A percentile compares a stretch with the other conserved stretches of the same genome.
These are phyloP conservation scores for Candida parachauliodes DNA, from an alignment of 805 yeast genomes.

Conservation along the genomic window DNA sequence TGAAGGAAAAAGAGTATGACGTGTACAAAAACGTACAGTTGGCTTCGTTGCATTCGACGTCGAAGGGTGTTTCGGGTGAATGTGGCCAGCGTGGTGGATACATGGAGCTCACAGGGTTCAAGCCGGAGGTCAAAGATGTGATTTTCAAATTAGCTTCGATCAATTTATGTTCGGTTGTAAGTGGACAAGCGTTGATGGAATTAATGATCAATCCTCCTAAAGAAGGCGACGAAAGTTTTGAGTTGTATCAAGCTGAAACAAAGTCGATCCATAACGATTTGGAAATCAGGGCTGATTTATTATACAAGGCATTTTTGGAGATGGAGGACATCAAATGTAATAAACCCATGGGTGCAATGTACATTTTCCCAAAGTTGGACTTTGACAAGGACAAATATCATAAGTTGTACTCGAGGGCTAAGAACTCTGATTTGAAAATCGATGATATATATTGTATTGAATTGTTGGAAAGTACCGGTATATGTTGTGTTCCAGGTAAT, in stretches of 20 bases:
- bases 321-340: constrained; percentile 86
- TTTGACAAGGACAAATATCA: constrained; percentile 47
- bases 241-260: constrained; percentile 61
- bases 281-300: constrained; percentile 54
- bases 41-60: constrained; percentile 94
- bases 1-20: constrained; percentile 53
- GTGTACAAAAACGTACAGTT: constrained; percentile 71
- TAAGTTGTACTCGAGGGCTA: constrained; percentile 61
- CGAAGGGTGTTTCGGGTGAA: constrained; percentile 96
- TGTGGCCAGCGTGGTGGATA: constrained; percentile 99
- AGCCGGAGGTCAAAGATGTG: constrained; percentile 61
- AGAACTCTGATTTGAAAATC: constrained; percentile 51
- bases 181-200: constrained; percentile 92
- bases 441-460: constrained; percentile 90
- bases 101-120: constrained; percentile 88
- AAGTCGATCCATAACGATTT: constrained; percentile 59
- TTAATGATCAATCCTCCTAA: constrained; percentile 91
- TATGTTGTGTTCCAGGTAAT: constrained; percentile 95
- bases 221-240: constrained; percentile 72
- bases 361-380: constrained; percentile 78
- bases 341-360: constrained; percentile 97
- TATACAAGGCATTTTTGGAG: constrained; percentile 66
- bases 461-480: constrained; percentile 82
- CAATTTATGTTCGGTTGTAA: constrained; percentile 88
- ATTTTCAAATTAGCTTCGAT: constrained; percentile 86